Base-by-base conservation (phyloP, 352 stramenopile species). In the Thalassiosira sp. region DNA sequence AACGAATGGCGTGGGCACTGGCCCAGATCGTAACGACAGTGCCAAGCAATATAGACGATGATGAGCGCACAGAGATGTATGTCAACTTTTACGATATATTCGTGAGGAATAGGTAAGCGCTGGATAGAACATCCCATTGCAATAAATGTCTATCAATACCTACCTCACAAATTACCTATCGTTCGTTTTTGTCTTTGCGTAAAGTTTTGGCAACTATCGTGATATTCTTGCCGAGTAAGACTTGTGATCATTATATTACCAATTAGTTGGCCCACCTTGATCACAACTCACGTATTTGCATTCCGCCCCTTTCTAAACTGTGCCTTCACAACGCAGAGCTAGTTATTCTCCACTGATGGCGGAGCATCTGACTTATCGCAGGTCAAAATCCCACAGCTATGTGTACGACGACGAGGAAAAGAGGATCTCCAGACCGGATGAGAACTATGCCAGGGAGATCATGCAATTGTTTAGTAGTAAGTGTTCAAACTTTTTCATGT, bases 401-500 rank as follows among this genome's bases (percentile, higher is more conserved):
- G 62, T 76, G 5, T 80, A 45, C 35, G 3, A 6, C 3, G 35
- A 45, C 10, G 35, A 45, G 16, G 35, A 45, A 16, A 45, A 45
- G 37, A 46, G 37, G 25, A 16, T 25, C 3, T 63, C 64, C n/a
- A 5, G 28, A 58, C 51, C 83, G 1, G 86, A 92, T 71, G 85
- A 93, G 71, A 93, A 93, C 62, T 93, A 83, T 75, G 82, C 88
- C 11, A 35, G 88, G 15, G 88, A 93, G 56, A 33, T 93, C 8
- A 85, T 88, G 73, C 78, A 88, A 56, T 52, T 88, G 24, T 87
- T 87, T 80, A 53, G 72, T 53, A 46, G 60, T 86, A 25, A 71
- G 51, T 61, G 6, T 2, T 42, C 1, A 49, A 31, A 10, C 13
- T 22, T 68, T 37, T 22, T 51, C 43, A 51, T 51, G 13, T 13